Percentiles rank a stretch among this genome's conserved stretches.
Evolutionary conservation across 2,329 filamentous ascomycete species (phyloP).

Genomic region (Zymoseptoria tritici): DNA sequence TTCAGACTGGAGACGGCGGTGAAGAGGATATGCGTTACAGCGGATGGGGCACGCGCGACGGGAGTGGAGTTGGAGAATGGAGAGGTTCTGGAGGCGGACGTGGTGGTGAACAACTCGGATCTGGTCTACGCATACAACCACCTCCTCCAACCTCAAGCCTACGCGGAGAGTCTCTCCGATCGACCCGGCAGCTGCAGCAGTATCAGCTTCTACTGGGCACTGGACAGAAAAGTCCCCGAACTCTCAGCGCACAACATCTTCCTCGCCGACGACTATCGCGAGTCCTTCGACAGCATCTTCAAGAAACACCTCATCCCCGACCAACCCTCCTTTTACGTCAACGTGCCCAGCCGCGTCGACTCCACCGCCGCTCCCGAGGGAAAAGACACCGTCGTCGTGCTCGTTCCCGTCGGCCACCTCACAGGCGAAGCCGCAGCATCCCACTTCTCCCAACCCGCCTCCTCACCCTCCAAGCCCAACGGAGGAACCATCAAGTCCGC

Average conservation of each 20-base stretch:
- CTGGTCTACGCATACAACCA: slow-evolving; percentile 68
- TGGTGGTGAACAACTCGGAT: slow-evolving; percentile 66
- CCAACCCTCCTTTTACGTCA: slow-evolving; percentile 69
- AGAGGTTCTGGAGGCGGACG: slow-evolving; percentile 53
- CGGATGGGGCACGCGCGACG: slow-evolving; percentile 46
- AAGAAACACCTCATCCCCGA: slow-evolving; percentile 58
- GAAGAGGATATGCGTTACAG: slow-evolving; percentile 45
- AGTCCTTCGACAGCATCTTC: slow-evolving; percentile 72
- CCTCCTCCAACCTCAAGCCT: slow-evolving; percentile 43
- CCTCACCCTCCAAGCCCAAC: slow-evolving; percentile 28
- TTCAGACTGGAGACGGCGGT: slow-evolving; percentile 57
- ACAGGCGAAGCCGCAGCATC: slow-evolving; percentile 24
- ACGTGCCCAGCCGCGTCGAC: slow-evolving; percentile 65
- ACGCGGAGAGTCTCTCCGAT: slow-evolving; percentile 39
- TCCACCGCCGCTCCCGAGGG: slow-evolving; percentile 57
- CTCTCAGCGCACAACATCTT: slow-evolving; percentile 70
- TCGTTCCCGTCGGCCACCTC: slow-evolving; percentile 66
- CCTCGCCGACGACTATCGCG: slow-evolving; percentile 62
- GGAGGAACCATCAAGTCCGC: slow-evolving; percentile 15
- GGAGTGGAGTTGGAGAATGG: slow-evolving; percentile 55
- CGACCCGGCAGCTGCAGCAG: slow-evolving; percentile 60
- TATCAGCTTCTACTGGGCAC: slow-evolving; percentile 70
- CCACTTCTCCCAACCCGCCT: slow-evolving; percentile 16
- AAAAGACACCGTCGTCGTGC: slow-evolving; percentile 59
- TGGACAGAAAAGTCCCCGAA: slow-evolving; percentile 53